Conservation (phyloP, 768 basidiomycete species). For the Suillus hirtellus region DNA sequence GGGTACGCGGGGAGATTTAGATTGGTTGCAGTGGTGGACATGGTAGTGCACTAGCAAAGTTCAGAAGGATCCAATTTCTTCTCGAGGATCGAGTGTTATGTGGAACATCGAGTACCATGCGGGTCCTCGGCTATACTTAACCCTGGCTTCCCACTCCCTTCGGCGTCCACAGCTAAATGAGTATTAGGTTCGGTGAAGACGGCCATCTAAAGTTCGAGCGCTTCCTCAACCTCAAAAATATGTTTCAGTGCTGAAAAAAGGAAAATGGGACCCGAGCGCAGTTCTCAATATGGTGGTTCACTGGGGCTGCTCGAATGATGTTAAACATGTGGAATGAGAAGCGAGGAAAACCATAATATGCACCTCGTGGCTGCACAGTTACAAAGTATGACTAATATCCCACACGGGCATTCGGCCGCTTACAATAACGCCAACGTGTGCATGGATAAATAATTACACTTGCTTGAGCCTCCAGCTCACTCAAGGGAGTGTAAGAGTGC, state of each 20-base stretch:
- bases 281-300: neutral
- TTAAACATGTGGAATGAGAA: neutral
- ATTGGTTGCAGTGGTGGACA: conserved; percentile 53
- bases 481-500: too few relatives aligned
- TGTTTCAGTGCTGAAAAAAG: neutral
- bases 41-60: conserved; percentile 32
- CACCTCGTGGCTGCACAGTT: neutral
- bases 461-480: too few relatives aligned
- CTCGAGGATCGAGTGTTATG: conserved; percentile 15
- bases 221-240: neutral
- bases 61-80: conserved; percentile 1
- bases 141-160: conserved; percentile 34
- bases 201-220: neutral
- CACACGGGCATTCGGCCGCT: neutral
- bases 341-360: neutral
- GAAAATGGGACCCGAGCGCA: neutral
- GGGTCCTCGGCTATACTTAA: conserved; percentile 35
- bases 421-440: neutral
- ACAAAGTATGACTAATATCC: neutral
- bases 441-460: neutral
- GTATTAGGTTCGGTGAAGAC: neutral
- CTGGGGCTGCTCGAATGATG: neutral
- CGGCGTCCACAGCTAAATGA: conserved; percentile 11
- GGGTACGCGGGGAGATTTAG: conserved; percentile 53
- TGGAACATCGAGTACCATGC: conserved; percentile 25